phyloP scores from a whole-genome alignment of 2,329 filamentous ascomycete species.

The Lecanosticta acicola region DNA sequence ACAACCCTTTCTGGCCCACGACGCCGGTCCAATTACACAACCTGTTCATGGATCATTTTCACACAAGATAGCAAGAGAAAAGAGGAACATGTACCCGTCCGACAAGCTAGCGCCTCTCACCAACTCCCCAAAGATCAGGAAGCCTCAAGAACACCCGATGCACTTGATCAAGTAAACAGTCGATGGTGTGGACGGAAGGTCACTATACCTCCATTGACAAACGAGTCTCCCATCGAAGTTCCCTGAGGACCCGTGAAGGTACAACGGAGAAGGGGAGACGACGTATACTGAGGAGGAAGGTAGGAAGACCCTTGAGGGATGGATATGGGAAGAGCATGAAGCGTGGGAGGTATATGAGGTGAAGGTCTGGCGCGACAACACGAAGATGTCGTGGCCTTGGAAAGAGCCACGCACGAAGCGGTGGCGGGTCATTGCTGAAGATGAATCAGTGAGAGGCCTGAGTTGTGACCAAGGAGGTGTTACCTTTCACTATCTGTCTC shows the following conservation, averaged over 20 bases:
- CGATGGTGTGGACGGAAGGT: conserved; percentile 4
- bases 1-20: no score
- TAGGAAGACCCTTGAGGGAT: no score
- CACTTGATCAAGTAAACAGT: no score
- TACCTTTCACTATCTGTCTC: neutral
- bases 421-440: neutral
- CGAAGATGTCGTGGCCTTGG: neutral
- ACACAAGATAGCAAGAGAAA: no score
- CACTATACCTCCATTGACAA: conserved; percentile 32
- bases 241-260: no score
- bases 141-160: no score
- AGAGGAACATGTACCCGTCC: no score
- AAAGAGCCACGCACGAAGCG: neutral
- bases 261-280: conserved; percentile 27
- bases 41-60: no score
- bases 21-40: no score
- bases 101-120: no score
- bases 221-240: conserved; percentile 31
- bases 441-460: neutral
- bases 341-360: neutral
- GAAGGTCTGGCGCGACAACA: neutral
- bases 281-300: conserved; percentile 31
- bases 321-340: neutral
- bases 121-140: no score
- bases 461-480: neutral